phyloP scores from a whole-genome alignment of 441 rosid genomes.

The Jatropha multifida region DNA sequence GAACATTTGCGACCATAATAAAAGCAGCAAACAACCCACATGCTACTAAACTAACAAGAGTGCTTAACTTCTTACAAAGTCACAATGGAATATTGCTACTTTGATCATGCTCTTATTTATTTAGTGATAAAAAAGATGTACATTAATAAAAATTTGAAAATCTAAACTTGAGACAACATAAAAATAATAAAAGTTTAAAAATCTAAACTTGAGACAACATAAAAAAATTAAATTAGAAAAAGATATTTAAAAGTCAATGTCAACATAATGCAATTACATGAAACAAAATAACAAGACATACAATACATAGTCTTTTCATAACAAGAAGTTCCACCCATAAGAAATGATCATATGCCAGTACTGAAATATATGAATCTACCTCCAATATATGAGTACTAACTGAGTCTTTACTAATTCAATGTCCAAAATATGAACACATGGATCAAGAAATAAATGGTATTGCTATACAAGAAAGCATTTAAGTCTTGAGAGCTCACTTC shows the following conservation, averaged over 20 bases:
- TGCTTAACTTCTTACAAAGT: neutral
- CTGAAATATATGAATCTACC: neutral
- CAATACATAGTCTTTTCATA: neutral
- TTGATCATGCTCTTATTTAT: neutral
- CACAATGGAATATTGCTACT: neutral
- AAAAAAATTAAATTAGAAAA: neutral
- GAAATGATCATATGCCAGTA: neutral
- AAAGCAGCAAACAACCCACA: too few species aligned
- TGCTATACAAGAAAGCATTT: neutral
- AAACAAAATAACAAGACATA: neutral
- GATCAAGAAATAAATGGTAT: neutral
- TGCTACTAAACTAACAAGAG: too few species aligned
- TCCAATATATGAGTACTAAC: neutral
- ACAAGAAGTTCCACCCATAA: neutral
- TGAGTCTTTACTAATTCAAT: neutral
- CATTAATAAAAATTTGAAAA: neutral
- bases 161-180: neutral
- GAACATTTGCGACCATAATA: too few species aligned
- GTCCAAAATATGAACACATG: neutral
- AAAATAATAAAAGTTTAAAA: neutral
- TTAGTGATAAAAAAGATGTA: neutral
- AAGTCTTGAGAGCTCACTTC: slow-evolving; percentile 52
- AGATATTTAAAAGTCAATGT: neutral
- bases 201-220: neutral
- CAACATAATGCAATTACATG: neutral